Evolutionary conservation across 2,329 filamentous ascomycete species (phyloP), one percentile per base, ranked within the genome.

Genomic region (Alternaria triticimaculans): DNA sequence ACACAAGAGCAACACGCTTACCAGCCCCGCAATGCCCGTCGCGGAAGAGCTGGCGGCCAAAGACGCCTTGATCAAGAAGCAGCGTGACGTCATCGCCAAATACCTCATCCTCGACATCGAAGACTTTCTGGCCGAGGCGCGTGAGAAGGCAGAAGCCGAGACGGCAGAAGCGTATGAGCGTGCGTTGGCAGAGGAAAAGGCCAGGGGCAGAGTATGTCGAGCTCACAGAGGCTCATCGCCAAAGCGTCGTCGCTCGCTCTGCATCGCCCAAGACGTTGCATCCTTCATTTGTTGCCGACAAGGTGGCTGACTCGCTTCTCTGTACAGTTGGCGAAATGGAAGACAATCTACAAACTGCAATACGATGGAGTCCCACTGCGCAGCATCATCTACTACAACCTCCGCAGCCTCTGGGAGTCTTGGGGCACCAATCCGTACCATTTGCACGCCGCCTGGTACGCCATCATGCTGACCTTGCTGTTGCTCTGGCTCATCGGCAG

Each of bases 371-470:
- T 60, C 21, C 18, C 50, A 12, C 15, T 65, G 4, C 8, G 23
- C n/a, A 49, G 44, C 11, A 54, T 65, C n/a, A 15, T 55, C n/a
- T 14, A n/a, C 25, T 60, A 61, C 44, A 30, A 57, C 9, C 1
- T 55, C n/a, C 41, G 28, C 20, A 37, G 25, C 37, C 50, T 45
- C 43, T 63, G 57, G 54, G 53, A 64, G n/a, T 46, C 48, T 28
- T 58, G 55, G 51, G 50, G 55, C 37, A 55, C 54, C n/a, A 66
- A 66, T 28, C 60, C 57, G 6, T 66, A 66, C 58, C 18, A 54
- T 18, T 53, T 66, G 10, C 54, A 56, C 23, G 25, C 57, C 14
- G 5, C 15, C n/a, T 66, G 56, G 56, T 60, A 66, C 45, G 11
- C 50, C 54, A 30, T 61, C 20, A 58, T 64, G 26, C 49, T 66